phyloP scores from a whole-genome alignment of 768 basidiomycete species.

The Rhizopogon vesiculosus region DNA sequence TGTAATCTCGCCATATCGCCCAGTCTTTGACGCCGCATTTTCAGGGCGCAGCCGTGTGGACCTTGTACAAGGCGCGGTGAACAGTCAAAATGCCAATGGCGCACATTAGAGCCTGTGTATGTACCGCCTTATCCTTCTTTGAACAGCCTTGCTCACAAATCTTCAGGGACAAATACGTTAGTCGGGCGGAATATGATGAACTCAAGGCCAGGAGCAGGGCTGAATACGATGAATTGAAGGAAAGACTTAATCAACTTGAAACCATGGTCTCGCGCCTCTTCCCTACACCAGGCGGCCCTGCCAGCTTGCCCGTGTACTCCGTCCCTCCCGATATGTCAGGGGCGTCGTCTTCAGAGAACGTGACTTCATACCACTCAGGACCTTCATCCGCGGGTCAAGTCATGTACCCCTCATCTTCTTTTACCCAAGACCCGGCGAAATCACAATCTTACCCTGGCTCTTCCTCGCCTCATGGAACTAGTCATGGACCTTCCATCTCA shows the following conservation, averaged over 20 bases:
- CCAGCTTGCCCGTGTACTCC: conserved; percentile 25
- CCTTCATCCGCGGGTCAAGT: conserved; percentile 22
- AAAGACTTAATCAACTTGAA: conserved; percentile 59
- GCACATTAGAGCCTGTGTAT: conserved; percentile 76
- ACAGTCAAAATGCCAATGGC: conserved; percentile 79
- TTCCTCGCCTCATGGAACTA: conserved; percentile 21
- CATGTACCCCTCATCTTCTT: conserved; percentile 22
- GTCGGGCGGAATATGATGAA: conserved; percentile 72
- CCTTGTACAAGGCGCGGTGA: conserved; percentile 80
- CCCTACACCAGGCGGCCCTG: conserved; percentile 19
- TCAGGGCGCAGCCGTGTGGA: conserved; percentile 73
- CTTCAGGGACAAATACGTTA: conserved; percentile 75
- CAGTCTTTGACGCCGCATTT: conserved; percentile 18
- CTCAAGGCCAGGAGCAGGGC: conserved; percentile 47
- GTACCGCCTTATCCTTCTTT: conserved; percentile 20
- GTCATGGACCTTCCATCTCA: conserved; percentile 15
- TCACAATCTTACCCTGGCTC: conserved; percentile 21
- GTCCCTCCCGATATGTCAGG: conserved; percentile 27
- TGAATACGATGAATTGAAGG: conserved; percentile 52
- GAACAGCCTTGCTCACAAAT: conserved; percentile 9
- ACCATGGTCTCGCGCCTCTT: conserved; percentile 41
- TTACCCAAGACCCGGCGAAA: conserved; percentile 20
- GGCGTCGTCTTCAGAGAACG: conserved; percentile 17
- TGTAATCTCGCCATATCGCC: conserved; percentile 7
- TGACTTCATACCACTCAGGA: conserved; percentile 20